Base-by-base conservation (phyloP, 805 yeast species). In the Candida morakotiae region DNA sequence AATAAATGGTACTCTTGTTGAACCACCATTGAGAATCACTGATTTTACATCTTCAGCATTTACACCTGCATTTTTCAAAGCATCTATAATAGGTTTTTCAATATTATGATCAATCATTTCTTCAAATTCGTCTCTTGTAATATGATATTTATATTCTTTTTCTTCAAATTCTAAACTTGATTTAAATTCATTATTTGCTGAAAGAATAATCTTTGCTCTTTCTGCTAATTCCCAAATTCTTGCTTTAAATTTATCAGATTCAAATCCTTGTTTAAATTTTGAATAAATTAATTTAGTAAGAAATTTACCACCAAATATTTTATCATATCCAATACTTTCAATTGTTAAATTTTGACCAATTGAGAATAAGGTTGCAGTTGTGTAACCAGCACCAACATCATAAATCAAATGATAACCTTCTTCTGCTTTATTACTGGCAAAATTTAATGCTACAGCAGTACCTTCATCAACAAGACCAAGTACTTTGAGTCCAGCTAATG, bases 321-420 rank as follows among this genome's bases (percentile, higher is more conserved):
- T 66, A 51, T 81, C 85, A 51, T 60, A 78, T 1, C 91, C 88
- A 43, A 80, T 76, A 21, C 87, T 88, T 53, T 80, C 83, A 19
- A 87, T 73, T 26, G 78, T 83, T 7, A 54, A 52, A 9, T 71
- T 46, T 8, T 71, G 59, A 8, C 68, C 64, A 23, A 67, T 65
- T 1, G 89, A 78, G 35, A 88, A 76, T n/a, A 93, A 63, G 0
- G 98, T 84, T 1, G 95, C 95, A 38, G 81, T 77, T 0, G 95
- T 84, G 1, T 95, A 81, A 1, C 95, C 95, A 4, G 96, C 91
- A 32, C 98, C 98, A 75, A 85, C 76, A 57, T 93, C 98, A 55
- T 82, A 87, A 24, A 93, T 73, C 34, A 87, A 55, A 53, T 85
- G 85, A 51, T 78, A 72, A 48, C 77, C 77, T 2, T 68, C 71